Base-by-base conservation (phyloP, 1,139 yeast genomes). In the Yamadazyma pseudoaaseri region DNA sequence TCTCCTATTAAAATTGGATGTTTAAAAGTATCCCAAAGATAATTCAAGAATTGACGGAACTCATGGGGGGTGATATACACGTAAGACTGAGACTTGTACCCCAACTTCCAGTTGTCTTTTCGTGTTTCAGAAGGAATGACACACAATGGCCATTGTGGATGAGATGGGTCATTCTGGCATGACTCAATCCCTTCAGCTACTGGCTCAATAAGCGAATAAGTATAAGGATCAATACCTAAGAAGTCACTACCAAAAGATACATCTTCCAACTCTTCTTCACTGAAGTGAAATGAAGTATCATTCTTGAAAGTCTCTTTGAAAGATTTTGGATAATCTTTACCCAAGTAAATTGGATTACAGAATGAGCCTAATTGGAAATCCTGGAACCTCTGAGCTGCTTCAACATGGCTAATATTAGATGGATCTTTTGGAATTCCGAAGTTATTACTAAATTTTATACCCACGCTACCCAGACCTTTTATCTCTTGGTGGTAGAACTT, bases 141-240 rank as follows among this genome's bases (percentile, higher is more conserved):
- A n/a, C n/a, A n/a, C n/a, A n/a, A n/a, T n/a, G n/a, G n/a, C n/a
- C n/a, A n/a, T n/a, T n/a, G n/a, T n/a, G 42, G 35, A 29, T 49
- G 38, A 8, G 43, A 27, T 3, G 35, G 11, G 27, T 52, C 41
- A 18, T 36, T 37, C 28, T 40, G 49, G 36, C 58, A 42, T 7
- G 47, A 42, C 22, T 43, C 47, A 31, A 49, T 34, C 31, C 57
- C 46, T 24, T 49, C 48, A 22, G 42, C 42, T 12, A 59, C 54
- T 8, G 55, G 49, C 16, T 48, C 41, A 11, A 45, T 40, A 10
- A 45, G 38, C 10, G 40, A 39, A 21, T 59, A 58, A n/a, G 65
- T 59, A 39, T 62, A 62, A 9, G 61, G 58, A 34, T 62, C 67
- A 46, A 62, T 49, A 18, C 67, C 65, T 29, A 58, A 56, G 45